Evolutionary conservation across 495 filamentous ascomycete species (phyloP), one percentile per base, ranked within the genome.

Genomic region (Neurospora sp.): DNA sequence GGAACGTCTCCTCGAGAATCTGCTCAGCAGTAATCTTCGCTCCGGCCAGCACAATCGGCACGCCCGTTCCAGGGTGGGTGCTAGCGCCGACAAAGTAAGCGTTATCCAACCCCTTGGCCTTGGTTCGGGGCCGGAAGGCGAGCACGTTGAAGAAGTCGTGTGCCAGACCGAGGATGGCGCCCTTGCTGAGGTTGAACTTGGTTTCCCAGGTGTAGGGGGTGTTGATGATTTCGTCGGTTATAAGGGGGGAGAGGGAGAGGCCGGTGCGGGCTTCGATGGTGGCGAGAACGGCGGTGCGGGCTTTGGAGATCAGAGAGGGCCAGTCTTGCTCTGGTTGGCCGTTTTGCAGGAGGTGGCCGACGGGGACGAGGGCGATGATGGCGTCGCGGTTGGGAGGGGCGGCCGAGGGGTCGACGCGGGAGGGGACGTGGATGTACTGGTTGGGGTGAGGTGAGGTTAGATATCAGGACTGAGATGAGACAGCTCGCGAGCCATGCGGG

Each of bases 61-160:
- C 91, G 0, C 91, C 91, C 0, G 91, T 92, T 2, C 90, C 91
- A 0, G 91, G 91, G 84, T 93, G 90, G 69, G 90, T 91, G 75
- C 85, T 88, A 1, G 90, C 90, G 18, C 91, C 91, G 1, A 92
- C 91, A 78, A 93, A 92, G 75, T 90, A 90, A 66, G 86, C 76
- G 9, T 83, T 79, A 12, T 81, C 72, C 35, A 91, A 83, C 6
- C 73, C 79, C 8, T 81, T 72, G 46, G 89, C 88, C 73, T 83
- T 82, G 6, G 88, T 91, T 69, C 82, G 81, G 0, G 91, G 91
- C 3, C 91, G 81, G 81, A 92, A 93, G 27, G 82, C 81, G 3
- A 92, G 78, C 31, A 93, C 91, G 77, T 93, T 93, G 78, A 91
- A 90, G 82, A 93, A 93, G 38, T 81, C 84, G 81, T 93, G 91